Evolutionary conservation across 1,284 basidiomycete genomes (phyloP), one percentile per base, ranked within the genome.

Genomic region (Tremellales sp.): DNA sequence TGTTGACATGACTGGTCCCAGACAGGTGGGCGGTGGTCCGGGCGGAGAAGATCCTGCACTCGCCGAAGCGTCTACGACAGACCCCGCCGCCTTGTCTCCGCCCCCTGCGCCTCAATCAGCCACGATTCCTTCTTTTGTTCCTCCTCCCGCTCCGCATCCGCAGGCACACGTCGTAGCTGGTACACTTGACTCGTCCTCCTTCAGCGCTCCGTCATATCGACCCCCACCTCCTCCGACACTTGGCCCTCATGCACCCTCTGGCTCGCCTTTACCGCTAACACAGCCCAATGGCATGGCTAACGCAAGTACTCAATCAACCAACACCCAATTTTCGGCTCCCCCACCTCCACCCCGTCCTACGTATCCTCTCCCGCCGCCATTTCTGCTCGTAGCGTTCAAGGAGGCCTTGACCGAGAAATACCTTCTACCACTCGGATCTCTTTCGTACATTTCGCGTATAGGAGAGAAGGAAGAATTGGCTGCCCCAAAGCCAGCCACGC

Each of bases 371-470:
- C 60, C 64, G 7, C 64, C 68, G 4, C 62, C 66, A 1, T 72
- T 72, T 50, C 56, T 72, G 2, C 61, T 70, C 13, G 36, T 72
- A 0, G 64, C 68, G 1, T 72, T 72, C 64, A 68, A 66, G 43
- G 68, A 70, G 21, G 45, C 52, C 15, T 60, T 61, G 2, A 70
- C 67, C 1, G 70, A 72, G 42, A 72, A 72, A 43, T 70, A 60
- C 43, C 45, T 70, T 2, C 49, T 72, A 2, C 70, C 70, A 0
- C 49, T 72, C 1, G 70, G 70, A 1, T 33, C 51, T 2, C 41
- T 58, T 29, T 66, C 66, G 10, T 70, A 58, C 40, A 50, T 72
- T 33, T 68, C 67, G 0, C 55, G 70, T 5, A 52, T 68, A 1
- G 70, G 68, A 1, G 68, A 66, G 0, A 65, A 71, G 40, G 57